Evolutionary conservation across 2,329 filamentous ascomycete species (phyloP).

Genomic region (Fusarium austroafricanum): DNA sequence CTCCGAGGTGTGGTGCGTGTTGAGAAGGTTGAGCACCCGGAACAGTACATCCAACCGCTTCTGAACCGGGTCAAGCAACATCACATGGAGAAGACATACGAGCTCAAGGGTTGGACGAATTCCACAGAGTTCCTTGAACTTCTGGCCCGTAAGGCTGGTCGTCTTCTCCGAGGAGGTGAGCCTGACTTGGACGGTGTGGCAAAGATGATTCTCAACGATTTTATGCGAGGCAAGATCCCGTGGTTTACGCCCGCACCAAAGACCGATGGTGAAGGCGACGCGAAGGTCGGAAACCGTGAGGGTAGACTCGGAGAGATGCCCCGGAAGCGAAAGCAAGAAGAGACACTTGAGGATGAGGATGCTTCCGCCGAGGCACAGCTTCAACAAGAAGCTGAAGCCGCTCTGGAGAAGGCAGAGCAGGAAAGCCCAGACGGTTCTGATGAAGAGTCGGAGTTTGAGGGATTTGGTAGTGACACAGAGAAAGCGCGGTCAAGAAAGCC

Average conservation of each 20-base stretch:
- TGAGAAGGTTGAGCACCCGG: slow-evolving; percentile 95
- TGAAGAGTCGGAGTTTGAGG: slow-evolving; percentile 54
- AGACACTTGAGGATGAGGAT: slow-evolving; percentile 58
- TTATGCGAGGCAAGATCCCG: slow-evolving; percentile 92
- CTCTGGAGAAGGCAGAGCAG: slow-evolving; percentile 48
- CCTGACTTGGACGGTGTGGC: slow-evolving; percentile 94
- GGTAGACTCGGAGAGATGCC: slow-evolving; percentile 89
- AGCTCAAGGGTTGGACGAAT: slow-evolving; percentile 81
- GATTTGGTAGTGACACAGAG: slow-evolving; percentile 53
- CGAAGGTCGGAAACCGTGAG: slow-evolving; percentile 74
- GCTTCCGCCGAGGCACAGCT: slow-evolving; percentile 48
- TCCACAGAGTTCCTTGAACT: slow-evolving; percentile 87
- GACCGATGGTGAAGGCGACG: slow-evolving; percentile 62
- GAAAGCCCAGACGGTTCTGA: slow-evolving; percentile 52
- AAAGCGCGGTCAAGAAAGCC: slow-evolving; percentile 47
- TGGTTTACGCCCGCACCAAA: slow-evolving; percentile 91
- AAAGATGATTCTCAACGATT: slow-evolving; percentile 97
- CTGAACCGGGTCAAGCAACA: slow-evolving; percentile 83
- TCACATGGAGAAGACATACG: slow-evolving; percentile 94
- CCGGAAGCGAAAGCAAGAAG: slow-evolving; percentile 77
- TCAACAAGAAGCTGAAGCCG: slow-evolving; percentile 43
- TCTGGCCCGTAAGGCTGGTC: slow-evolving; percentile 86
- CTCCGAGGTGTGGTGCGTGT: slow-evolving; percentile 92
- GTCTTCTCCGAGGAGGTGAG: slow-evolving; percentile 91
- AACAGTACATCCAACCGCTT: slow-evolving; percentile 92